These are phyloP conservation scores for Sugiyamaella mastotermitis DNA, from an alignment of 805 yeast species.

Conservation along the genomic window DNA sequence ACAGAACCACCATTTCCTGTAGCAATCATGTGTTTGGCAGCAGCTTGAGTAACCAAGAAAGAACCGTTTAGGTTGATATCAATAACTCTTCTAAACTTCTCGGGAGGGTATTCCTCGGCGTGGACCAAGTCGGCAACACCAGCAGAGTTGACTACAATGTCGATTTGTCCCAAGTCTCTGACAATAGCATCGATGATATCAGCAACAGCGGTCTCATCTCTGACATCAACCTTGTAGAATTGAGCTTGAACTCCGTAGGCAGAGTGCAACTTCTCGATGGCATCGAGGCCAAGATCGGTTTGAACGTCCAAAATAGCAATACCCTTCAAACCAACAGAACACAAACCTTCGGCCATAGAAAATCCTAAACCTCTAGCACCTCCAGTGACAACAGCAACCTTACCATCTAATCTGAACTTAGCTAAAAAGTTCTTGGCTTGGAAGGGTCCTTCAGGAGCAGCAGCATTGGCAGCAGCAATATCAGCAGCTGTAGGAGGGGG, in stretches of 20 bases:
- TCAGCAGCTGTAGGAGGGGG: constrained; percentile 35
- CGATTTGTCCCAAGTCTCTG: constrained; percentile 48
- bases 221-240: constrained; percentile 60
- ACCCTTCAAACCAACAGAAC: constrained; percentile 51
- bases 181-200: constrained; percentile 47
- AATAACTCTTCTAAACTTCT: constrained; percentile 56
- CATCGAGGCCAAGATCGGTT: constrained; percentile 55
- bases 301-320: constrained; percentile 49
- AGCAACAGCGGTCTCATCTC: constrained; percentile 44
- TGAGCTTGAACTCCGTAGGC: constrained; percentile 50
- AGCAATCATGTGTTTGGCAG: constrained; percentile 59
- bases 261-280: constrained; percentile 49
- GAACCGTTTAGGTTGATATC: constrained; percentile 64
- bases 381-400: constrained; percentile 59
- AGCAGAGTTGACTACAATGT: constrained; percentile 56
- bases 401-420: constrained; percentile 53
- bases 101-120: constrained; percentile 62
- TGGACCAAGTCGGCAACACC: constrained; percentile 66
- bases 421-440: constrained; percentile 33
- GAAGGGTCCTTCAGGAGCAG: constrained; percentile 28
- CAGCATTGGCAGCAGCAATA: constrained; percentile 31
- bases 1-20: constrained; percentile 51
- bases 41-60: constrained; percentile 59
- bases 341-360: constrained; percentile 54
- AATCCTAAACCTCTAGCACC: constrained; percentile 65